Evolutionary conservation across 2,329 filamentous ascomycete genomes (phyloP).

Genomic region (Fusarium xylarioides): DNA sequence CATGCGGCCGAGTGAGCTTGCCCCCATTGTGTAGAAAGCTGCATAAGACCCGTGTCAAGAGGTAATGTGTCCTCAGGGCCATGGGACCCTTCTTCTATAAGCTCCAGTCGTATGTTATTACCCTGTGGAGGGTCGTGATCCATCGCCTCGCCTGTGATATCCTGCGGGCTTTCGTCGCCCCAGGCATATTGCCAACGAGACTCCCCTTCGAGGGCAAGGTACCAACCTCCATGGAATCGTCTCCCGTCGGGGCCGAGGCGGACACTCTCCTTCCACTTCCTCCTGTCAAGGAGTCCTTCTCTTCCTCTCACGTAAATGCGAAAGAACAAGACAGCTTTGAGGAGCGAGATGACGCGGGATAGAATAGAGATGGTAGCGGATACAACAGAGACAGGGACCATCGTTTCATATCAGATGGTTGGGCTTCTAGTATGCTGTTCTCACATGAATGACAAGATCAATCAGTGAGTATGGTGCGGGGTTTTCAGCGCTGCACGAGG

Average conservation of each 20-base stretch:
- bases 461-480: neutral
- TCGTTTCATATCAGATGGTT: neutral
- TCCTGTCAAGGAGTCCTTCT: neutral
- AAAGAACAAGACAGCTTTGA: fast-evolving
- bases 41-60: fast-evolving
- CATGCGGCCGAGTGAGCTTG: fast-evolving
- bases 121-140: fast-evolving
- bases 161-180: fast-evolving
- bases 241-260: fast-evolving
- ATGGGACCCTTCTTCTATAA: neutral
- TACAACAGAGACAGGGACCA: neutral
- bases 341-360: fast-evolving
- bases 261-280: neutral
- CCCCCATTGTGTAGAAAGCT: neutral
- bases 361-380: too few species aligned
- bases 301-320: fast-evolving
- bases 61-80: neutral
- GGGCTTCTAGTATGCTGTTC: neutral
- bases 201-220: neutral
- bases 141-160: neutral
- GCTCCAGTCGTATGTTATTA: neutral
- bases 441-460: fast-evolving
- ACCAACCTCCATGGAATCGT: fast-evolving
- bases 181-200: neutral
- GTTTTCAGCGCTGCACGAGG: neutral